Conservation (phyloP, 2,329 filamentous ascomycete genomes). For the Emergomyces pasteurianus region DNA sequence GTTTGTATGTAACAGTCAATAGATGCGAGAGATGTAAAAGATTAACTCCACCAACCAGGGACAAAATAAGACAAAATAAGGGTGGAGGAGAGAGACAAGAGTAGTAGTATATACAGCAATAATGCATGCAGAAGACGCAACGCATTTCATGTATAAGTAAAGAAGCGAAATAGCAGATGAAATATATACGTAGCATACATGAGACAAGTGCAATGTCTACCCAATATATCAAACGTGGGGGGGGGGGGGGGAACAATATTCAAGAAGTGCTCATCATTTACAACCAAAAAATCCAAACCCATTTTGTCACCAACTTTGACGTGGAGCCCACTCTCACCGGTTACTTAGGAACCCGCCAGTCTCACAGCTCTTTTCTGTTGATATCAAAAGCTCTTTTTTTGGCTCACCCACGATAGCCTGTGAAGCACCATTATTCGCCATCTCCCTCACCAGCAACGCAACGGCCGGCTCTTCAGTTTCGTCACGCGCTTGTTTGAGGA, state of each 20-base stretch:
- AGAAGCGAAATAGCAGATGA: not conserved
- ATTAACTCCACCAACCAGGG: not conserved
- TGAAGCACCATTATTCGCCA: slow-evolving; percentile 43
- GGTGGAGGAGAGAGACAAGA: not conserved
- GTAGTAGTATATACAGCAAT: not conserved
- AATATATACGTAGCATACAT: not conserved
- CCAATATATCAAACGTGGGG: not conserved
- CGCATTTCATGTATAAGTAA: not conserved
- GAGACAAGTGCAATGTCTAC: not conserved
- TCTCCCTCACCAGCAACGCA: slow-evolving; percentile 48
- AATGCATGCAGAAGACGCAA: not conserved
- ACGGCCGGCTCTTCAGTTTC: slow-evolving; percentile 91
- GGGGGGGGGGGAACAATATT: not conserved
- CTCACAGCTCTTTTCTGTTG: too few relatives aligned
- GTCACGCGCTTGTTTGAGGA: slow-evolving; percentile 90
- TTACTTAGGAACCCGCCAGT: not conserved
- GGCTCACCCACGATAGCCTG: slow-evolving; percentile 16
- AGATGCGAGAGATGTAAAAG: not conserved
- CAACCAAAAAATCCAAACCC: not conserved
- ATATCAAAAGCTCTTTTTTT: not conserved
- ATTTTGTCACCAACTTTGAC: not conserved
- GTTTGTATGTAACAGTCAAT: too few relatives aligned
- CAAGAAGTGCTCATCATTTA: not conserved
- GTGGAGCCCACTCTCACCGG: not conserved
- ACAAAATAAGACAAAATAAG: not conserved